Evolutionary conservation across 306 rosid genomes (phyloP), one percentile per base, ranked within the genome.

Genomic region (Prunus mongolica): DNA sequence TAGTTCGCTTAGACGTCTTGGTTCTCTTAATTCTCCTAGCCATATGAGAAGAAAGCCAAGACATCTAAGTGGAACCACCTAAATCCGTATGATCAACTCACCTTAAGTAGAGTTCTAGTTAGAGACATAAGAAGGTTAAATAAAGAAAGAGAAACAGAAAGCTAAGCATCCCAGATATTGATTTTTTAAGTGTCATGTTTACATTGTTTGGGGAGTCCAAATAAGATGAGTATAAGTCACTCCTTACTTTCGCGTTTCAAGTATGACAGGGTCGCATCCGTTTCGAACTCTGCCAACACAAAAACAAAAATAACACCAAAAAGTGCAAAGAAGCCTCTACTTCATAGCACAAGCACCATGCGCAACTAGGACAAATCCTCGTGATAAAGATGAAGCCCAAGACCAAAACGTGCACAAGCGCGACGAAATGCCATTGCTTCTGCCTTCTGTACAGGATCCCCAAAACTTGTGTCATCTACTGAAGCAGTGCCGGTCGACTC

Each of bases 401-500:
- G 87, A 4, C 96, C 96, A 69, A 90, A 79, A 58, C 91, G 98
- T 5, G 96, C 96, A 87, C 98, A 93, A 82, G 96, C 98, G 67
- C 98, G 89, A 58, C 98, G 90, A 78, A 93, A 90, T 77, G 96
- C 98, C 96, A 91, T 93, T 60, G 96, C 91, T 85, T 90, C 98
- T n/a, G 96, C 98, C 80, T 90, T 93, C 78, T 90, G 94, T 2
- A 93, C 84, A 24, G 98, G 96, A 84, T 93, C 96, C 81, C 98
- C 98, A 83, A 83, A 90, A 76, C 84, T 73, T 14, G 91, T 90
- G 78, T 90, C 96, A 65, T 75, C 86, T 22, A 85, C 52, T 20
- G 89, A 75, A 75, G 98, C 98, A 86, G 94, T 90, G 19, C 98
- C 98, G 1, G 88, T 86, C 0, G 98, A 93, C 75, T 90, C 94